phyloP scores from a whole-genome alignment of 805 yeast genomes.

The Yarrowia alimentaria region DNA sequence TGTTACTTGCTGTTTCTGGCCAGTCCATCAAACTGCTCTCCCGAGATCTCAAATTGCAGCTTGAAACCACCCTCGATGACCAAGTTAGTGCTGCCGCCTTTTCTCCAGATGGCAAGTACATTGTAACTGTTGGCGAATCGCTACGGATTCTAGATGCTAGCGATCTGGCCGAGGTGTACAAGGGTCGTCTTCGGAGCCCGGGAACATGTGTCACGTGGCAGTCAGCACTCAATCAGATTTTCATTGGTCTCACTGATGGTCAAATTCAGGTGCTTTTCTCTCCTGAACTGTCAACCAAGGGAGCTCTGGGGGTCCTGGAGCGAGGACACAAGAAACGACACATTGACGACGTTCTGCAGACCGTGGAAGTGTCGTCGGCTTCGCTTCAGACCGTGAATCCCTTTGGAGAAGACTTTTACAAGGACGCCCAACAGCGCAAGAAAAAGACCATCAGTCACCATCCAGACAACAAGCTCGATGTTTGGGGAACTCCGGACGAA shows the following conservation, averaged over 20 bases:
- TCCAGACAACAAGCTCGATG: conserved; percentile 33
- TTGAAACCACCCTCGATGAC: conserved; percentile 28
- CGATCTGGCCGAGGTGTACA: conserved; percentile 35
- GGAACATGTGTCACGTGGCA: conserved; percentile 36
- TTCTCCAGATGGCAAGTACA: conserved; percentile 36
- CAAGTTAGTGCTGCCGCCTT: conserved; percentile 31
- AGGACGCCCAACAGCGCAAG: conserved; percentile 24
- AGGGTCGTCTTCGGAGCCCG: not conserved
- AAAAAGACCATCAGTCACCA: conserved; percentile 22
- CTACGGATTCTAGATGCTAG: conserved; percentile 37
- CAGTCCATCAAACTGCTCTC: conserved; percentile 33
- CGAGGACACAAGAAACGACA: conserved; percentile 37
- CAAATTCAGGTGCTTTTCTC: conserved; percentile 36
- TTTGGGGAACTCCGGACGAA: conserved; percentile 35
- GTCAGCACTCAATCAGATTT: conserved; percentile 37
- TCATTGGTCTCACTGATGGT: conserved; percentile 37
- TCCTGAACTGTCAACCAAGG: conserved; percentile 35
- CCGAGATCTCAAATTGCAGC: conserved; percentile 29
- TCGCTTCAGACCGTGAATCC: conserved; percentile 32
- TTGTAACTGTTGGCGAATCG: conserved; percentile 35
- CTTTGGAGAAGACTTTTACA: conserved; percentile 33
- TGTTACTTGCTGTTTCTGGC: conserved; percentile 28
- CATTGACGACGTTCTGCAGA: conserved; percentile 37
- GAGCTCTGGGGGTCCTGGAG: conserved; percentile 36
- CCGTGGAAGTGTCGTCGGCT: conserved; percentile 33